Evolutionary conservation across 73 alveolate species (phyloP), one percentile per base, ranked within the genome.

Genomic region (Uronychia setigera): DNA sequence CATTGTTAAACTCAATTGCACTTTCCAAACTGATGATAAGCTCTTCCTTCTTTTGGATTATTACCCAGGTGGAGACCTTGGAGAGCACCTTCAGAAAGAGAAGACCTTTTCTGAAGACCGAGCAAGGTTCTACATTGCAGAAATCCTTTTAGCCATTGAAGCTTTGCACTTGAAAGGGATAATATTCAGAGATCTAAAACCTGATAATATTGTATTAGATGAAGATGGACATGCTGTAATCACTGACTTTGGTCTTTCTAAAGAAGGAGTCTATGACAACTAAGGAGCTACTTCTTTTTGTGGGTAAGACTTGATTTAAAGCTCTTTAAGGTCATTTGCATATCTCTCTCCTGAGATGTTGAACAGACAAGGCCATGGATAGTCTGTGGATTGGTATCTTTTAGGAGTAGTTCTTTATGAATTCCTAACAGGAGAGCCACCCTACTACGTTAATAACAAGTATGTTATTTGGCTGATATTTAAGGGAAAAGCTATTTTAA

Each of bases 261-360:
- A 93, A 82, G 91, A 85, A 25, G 90, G 91, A 81, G 46, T 82
- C 79, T 25, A 26, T 13, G 79, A 28, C 26, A 28, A 67, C 79
- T 13, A 67, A 28, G 33, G 81, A 27, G 32, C 94, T 0, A 88
- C 87, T 86, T 80, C 90, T 80, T 92, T 92, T 76, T 92, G 97
- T 85, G 97, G 97, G 31, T 83, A 93, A 46, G 67, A 5, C 19
- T 19, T 19, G 5, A 86, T 96, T 81, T 95, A 93, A n/a, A n/a
- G n/a, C n/a, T n/a, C n/a, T 83, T 94, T 98, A 77, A 98, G 99
- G 19, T 84, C 94, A 5, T 87, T 87, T 31, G 97, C 97, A 27
- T 92, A 92, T 89, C 87, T 92, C 76, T 95, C 97, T 14, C 97
- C 97, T 31, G 97, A 92, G 87, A 84, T 92, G 89, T 74, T 92